phyloP scores from a whole-genome alignment of 192 early-diverging fungal species.

The Coemansia sp. region DNA sequence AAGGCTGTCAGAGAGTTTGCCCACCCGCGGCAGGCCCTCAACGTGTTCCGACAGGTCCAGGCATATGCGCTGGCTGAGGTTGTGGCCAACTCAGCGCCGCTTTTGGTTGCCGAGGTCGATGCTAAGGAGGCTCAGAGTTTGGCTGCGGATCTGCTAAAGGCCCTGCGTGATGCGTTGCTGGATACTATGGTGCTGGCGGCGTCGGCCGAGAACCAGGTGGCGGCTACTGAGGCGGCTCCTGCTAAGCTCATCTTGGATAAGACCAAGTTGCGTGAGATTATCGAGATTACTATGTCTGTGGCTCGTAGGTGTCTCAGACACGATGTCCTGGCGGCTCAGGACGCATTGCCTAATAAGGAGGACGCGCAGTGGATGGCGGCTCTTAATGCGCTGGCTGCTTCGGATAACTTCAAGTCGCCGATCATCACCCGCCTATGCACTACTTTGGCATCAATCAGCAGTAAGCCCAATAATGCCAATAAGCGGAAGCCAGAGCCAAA shows the following conservation, averaged over 20 bases:
- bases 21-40: conserved; percentile 57
- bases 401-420: conserved; percentile 18
- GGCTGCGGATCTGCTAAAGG: conserved; percentile 11
- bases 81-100: conserved; percentile 1
- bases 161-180: conserved; percentile 23
- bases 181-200: conserved; percentile 26
- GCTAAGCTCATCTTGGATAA: conserved; percentile 26
- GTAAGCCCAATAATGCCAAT: conserved; percentile 2
- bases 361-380: conserved; percentile 26
- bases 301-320: conserved; percentile 13
- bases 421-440: conserved; percentile 21
- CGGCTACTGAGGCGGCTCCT: background rate
- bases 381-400: conserved; percentile 15
- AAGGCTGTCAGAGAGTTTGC: conserved; percentile 59
- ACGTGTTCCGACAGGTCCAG: conserved; percentile 68
- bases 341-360: conserved; percentile 4
- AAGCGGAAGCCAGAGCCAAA: conserved; percentile 13
- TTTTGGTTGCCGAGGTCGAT: conserved; percentile 4
- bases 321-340: conserved; percentile 15
- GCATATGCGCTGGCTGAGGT: conserved; percentile 54
- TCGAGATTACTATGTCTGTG: conserved; percentile 17
- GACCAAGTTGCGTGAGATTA: conserved; percentile 39
- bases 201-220: conserved; percentile 26
- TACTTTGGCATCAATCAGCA: background rate
- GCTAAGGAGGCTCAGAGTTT: background rate